Conservation (phyloP, 2,329 filamentous ascomycete species). For the Orbilia quercus region DNA sequence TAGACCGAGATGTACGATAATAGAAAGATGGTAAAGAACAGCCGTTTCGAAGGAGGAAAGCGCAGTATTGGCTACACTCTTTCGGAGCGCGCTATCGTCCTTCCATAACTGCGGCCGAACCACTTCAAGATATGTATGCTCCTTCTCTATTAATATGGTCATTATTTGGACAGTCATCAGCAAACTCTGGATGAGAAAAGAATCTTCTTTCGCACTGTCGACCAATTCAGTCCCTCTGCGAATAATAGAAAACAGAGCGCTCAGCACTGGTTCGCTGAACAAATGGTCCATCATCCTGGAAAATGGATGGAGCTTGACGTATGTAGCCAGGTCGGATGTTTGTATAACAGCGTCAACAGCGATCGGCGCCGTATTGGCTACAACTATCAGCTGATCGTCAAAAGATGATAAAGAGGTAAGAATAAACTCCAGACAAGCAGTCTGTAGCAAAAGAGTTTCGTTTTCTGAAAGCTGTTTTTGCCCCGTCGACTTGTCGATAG, state of each 20-base stretch:
- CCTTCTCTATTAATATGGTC: slow-evolving; percentile 82
- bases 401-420: slow-evolving; percentile 82
- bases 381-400: slow-evolving; percentile 90
- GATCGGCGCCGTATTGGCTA: slow-evolving; percentile 81
- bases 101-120: slow-evolving; percentile 81
- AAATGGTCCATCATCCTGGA: slow-evolving; percentile 97
- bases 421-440: slow-evolving; percentile 86
- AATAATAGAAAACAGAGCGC: slow-evolving; percentile 79
- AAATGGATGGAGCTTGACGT: slow-evolving; percentile 90
- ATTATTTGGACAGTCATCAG: slow-evolving; percentile 85
- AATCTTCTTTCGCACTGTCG: slow-evolving; percentile 77
- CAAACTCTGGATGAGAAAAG: slow-evolving; percentile 82
- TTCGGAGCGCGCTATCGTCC: slow-evolving; percentile 70
- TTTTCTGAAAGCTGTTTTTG: slow-evolving; percentile 47
- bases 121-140: slow-evolving; percentile 90
- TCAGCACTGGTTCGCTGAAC: slow-evolving; percentile 89
- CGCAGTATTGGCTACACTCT: slow-evolving; percentile 76
- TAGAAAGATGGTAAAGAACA: slow-evolving; percentile 79
- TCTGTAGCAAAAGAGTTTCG: slow-evolving; percentile 68
- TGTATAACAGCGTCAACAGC: slow-evolving; percentile 79
- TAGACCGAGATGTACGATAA: slow-evolving; percentile 84
- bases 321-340: slow-evolving; percentile 78
- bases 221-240: slow-evolving; percentile 74
- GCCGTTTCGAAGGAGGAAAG: slow-evolving; percentile 94
- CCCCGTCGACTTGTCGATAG: slow-evolving; percentile 32